Evolutionary conservation across 192 early-diverging fungal species (phyloP).

Genomic region (Rhizophagus prolifer): DNA sequence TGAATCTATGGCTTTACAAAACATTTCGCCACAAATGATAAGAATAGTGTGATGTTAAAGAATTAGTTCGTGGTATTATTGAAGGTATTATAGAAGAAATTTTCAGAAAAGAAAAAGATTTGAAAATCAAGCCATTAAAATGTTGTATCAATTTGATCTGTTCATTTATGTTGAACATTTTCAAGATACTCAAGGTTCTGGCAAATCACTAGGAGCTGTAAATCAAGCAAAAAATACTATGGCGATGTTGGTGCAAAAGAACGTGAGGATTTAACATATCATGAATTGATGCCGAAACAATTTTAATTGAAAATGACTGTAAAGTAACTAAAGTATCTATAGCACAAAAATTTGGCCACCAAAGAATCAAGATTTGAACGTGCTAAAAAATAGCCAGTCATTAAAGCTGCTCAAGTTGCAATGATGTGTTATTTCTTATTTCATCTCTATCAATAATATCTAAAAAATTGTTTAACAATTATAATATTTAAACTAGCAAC

Average conservation of each 20-base stretch:
- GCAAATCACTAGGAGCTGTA: slow-evolving; percentile 49
- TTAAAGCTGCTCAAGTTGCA: slow-evolving; percentile 48
- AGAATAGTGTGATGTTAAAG: slow-evolving; percentile 22
- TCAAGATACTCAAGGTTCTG: slow-evolving; percentile 47
- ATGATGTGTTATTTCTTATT: too few species aligned
- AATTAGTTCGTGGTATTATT: slow-evolving; percentile 50
- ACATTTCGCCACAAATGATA: slow-evolving; percentile 23
- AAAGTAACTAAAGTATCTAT: slow-evolving; percentile 41
- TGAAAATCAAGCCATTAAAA: not conserved
- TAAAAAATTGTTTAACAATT: too few species aligned
- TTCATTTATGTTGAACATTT: slow-evolving; percentile 56
- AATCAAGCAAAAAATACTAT: slow-evolving; percentile 53
- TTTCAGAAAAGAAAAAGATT: not conserved
- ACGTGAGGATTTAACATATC: slow-evolving; percentile 45
- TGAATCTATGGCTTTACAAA: slow-evolving; percentile 25
- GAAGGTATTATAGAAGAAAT: slow-evolving; percentile 36
- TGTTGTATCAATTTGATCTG: slow-evolving; percentile 55
- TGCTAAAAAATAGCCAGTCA: slow-evolving; percentile 45
- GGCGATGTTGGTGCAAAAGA: slow-evolving; percentile 57
- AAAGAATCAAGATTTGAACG: slow-evolving; percentile 39
- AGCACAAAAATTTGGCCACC: slow-evolving; percentile 34
- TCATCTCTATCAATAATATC: too few species aligned
- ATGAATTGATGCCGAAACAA: slow-evolving; percentile 49
- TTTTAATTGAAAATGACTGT: slow-evolving; percentile 51
- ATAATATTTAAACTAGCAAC: too few species aligned